Conservation (phyloP, 768 basidiomycete genomes). For the Hericium alpestre region DNA sequence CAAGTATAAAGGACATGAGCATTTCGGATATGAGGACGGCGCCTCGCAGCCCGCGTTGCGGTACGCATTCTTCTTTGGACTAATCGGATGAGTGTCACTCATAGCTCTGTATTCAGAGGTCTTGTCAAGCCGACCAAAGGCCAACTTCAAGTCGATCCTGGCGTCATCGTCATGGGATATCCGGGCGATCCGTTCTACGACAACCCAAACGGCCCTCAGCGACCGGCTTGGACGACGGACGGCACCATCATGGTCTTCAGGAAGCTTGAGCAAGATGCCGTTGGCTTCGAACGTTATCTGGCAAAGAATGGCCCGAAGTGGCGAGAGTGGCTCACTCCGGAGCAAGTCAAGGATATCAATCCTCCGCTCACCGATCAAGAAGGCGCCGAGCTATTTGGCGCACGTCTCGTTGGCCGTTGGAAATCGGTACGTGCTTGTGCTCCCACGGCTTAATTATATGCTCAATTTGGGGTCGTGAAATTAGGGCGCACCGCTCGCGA, state of each 20-base stretch:
- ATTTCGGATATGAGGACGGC: conserved; percentile 46
- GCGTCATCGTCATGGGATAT: not conserved
- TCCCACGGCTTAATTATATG: conserved; percentile 7
- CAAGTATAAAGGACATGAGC: conserved; percentile 28
- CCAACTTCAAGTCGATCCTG: not conserved
- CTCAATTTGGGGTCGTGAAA: no score
- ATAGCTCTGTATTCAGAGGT: not conserved
- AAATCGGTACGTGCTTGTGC: not conserved
- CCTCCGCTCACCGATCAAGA: conserved; percentile 15
- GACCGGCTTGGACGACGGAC: not conserved
- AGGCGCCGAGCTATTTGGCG: conserved; percentile 8
- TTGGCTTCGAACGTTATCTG: conserved; percentile 17
- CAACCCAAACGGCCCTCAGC: not conserved
- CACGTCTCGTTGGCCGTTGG: not conserved
- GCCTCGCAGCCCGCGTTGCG: conserved; percentile 36
- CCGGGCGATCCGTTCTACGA: conserved; percentile 1
- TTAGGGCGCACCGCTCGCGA: conserved; percentile 37
- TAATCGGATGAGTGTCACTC: conserved; percentile 13
- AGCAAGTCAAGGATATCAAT: not conserved
- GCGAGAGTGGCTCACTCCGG: not conserved
- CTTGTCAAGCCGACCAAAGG: not conserved
- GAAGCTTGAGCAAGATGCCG: not conserved
- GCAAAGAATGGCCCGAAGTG: not conserved
- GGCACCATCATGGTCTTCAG: not conserved
- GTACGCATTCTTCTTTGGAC: conserved; percentile 22